phyloP scores from a whole-genome alignment of 192 early-diverging fungal genomes.

The Backusella australiensis region DNA sequence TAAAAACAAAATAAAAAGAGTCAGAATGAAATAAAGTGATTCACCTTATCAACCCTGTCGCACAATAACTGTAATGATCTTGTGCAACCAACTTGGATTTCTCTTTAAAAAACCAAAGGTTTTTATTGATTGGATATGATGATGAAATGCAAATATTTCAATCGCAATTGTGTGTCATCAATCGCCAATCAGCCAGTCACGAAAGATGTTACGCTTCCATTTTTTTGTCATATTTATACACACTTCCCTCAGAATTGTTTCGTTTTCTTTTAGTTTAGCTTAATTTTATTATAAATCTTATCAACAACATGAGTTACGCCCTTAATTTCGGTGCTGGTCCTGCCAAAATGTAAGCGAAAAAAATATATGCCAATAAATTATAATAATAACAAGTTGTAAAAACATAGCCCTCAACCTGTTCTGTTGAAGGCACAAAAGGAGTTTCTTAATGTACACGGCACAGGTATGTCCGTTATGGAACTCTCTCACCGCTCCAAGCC shows the following conservation, averaged over 20 bases:
- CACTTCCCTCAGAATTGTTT: not conserved
- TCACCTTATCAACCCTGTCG: not conserved
- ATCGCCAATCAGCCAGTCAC: slow-evolving; percentile 4
- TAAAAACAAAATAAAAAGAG: no score
- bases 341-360: slow-evolving; percentile 60
- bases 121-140: not conserved
- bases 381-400: not conserved
- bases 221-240: slow-evolving; percentile 6
- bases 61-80: not conserved
- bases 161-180: slow-evolving; percentile 4
- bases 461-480: slow-evolving; percentile 92
- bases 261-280: not conserved
- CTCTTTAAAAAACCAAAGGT: not conserved
- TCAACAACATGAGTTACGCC: slow-evolving; percentile 31
- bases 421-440: slow-evolving; percentile 82
- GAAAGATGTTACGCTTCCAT: not conserved
- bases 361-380: not conserved
- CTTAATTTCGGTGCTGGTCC: slow-evolving; percentile 93
- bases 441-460: slow-evolving; percentile 76
- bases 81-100: not conserved
- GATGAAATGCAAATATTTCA: not conserved
- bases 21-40: not conserved
- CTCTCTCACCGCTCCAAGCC: slow-evolving; percentile 89
- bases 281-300: not conserved
- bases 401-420: slow-evolving; percentile 61